phyloP scores from a whole-genome alignment of 2,329 filamentous ascomycete genomes.

The Volutella citrinella region DNA sequence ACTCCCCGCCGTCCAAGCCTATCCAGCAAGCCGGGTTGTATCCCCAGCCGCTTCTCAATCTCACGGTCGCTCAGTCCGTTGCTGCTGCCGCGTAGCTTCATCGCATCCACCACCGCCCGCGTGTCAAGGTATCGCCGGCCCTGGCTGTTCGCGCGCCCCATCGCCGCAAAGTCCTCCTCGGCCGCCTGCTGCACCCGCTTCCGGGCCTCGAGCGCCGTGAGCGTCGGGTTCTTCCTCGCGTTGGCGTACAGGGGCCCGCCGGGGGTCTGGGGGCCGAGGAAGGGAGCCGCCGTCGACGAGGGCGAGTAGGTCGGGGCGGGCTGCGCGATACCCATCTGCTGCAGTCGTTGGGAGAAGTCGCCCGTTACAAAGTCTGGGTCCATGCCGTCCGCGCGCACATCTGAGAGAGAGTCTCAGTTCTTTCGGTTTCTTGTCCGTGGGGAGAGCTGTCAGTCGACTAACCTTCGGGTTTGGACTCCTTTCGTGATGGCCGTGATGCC shows the following conservation, averaged over 20 bases:
- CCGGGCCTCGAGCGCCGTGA: conserved; percentile 49
- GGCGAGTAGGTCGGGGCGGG: conserved; percentile 53
- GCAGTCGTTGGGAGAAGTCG: conserved; percentile 50
- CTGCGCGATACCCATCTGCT: conserved; percentile 52
- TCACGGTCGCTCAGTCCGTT: conserved; percentile 34
- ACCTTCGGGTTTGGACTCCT: too few species aligned
- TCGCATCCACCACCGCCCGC: conserved; percentile 43
- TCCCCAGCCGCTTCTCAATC: conserved; percentile 45
- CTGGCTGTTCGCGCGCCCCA: conserved; percentile 29
- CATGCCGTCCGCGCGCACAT: conserved; percentile 36
- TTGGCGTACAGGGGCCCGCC: conserved; percentile 28
- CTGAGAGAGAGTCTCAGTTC: too few species aligned
- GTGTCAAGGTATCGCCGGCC: conserved; percentile 47
- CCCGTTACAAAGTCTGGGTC: conserved; percentile 40
- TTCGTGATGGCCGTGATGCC: too few species aligned
- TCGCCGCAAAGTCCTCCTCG: conserved; percentile 41
- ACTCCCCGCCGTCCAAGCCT: conserved; percentile 42
- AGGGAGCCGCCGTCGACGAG: conserved; percentile 42
- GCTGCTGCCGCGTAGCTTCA: conserved; percentile 40
- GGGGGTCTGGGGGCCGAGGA: conserved; percentile 18
- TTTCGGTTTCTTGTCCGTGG: too few species aligned
- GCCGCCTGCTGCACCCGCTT: conserved; percentile 41
- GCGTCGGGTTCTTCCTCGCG: conserved; percentile 40
- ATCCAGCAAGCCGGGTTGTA: conserved; percentile 44
- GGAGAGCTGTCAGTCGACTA: not conserved